A percentile compares a stretch with the other conserved stretches of the same genome.
phyloP scores from a whole-genome alignment of 331 rosid species.

The Acacia concinna region DNA sequence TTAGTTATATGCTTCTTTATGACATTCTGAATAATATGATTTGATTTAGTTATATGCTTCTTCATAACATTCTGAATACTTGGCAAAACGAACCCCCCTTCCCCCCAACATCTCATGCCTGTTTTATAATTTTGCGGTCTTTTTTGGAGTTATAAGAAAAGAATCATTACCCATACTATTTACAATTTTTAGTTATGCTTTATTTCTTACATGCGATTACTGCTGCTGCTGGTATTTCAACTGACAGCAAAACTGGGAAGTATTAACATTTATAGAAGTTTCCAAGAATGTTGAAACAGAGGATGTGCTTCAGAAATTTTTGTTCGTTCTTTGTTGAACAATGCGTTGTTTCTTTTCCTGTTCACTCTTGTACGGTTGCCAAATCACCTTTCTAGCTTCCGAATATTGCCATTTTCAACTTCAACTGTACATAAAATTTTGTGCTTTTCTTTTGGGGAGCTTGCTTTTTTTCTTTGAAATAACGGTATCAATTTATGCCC shows the following conservation, averaged over 20 bases:
- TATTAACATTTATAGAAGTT: background rate
- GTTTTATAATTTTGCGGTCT: background rate
- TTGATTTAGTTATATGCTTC: slow-evolving; percentile 20
- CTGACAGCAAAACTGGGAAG: background rate
- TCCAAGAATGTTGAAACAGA: background rate
- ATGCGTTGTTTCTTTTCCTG: background rate
- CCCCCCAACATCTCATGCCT: background rate
- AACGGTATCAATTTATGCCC: background rate
- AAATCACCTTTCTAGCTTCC: background rate
- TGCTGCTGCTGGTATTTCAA: background rate
- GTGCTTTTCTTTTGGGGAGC: background rate
- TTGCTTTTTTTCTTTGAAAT: background rate
- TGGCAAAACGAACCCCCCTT: background rate
- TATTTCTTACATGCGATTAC: background rate
- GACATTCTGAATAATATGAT: slow-evolving; percentile 14
- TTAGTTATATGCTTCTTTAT: slow-evolving; percentile 8
- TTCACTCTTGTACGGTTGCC: background rate
- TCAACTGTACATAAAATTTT: background rate
- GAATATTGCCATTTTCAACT: background rate
- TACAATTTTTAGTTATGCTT: background rate
- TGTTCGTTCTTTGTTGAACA: background rate
- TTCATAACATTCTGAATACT: background rate
- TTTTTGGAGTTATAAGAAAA: background rate
- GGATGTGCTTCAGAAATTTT: background rate
- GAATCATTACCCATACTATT: background rate